A percentile compares a stretch with the other conserved stretches of the same genome.
Evolutionary conservation across 805 yeast genomes (phyloP).

Genomic region (Lipomyces anomalus): DNA sequence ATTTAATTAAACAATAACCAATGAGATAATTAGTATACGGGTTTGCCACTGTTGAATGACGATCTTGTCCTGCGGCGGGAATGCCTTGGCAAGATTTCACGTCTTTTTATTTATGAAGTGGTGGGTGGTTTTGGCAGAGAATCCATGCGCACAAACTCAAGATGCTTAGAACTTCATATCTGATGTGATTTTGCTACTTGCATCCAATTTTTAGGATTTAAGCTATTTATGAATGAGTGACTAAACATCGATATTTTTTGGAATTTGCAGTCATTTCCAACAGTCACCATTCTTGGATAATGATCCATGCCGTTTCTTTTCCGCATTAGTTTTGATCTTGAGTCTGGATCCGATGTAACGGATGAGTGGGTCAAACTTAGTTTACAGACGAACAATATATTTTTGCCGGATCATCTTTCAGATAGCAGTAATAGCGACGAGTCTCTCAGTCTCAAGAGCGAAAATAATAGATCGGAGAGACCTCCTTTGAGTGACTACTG

Average conservation of each 20-base stretch:
- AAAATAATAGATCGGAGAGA: not conserved
- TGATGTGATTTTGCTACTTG: not conserved
- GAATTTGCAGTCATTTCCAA: not conserved
- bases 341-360: not conserved
- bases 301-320: slow-evolving; percentile 13
- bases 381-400: slow-evolving; percentile 6
- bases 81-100: too few species aligned
- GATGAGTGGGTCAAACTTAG: slow-evolving; percentile 9
- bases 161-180: not conserved
- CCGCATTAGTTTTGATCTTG: slow-evolving; percentile 14
- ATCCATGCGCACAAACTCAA: too few species aligned
- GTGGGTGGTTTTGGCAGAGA: too few species aligned
- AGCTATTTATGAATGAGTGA: too few species aligned
- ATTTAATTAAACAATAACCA: not conserved
- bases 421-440: not conserved
- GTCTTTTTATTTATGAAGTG: too few species aligned
- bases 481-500: slow-evolving; percentile 4
- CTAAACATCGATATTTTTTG: too few species aligned
- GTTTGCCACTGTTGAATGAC: too few species aligned
- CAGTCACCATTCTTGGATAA: not conserved
- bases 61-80: too few species aligned
- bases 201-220: not conserved
- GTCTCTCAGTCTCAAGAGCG: not conserved
- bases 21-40: too few species aligned
- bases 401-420: not conserved